A percentile compares a stretch with the other conserved stretches of the same genome.
Evolutionary conservation across 148 eudicot genomes (phyloP).

Genomic region (Limonium bicolor): DNA sequence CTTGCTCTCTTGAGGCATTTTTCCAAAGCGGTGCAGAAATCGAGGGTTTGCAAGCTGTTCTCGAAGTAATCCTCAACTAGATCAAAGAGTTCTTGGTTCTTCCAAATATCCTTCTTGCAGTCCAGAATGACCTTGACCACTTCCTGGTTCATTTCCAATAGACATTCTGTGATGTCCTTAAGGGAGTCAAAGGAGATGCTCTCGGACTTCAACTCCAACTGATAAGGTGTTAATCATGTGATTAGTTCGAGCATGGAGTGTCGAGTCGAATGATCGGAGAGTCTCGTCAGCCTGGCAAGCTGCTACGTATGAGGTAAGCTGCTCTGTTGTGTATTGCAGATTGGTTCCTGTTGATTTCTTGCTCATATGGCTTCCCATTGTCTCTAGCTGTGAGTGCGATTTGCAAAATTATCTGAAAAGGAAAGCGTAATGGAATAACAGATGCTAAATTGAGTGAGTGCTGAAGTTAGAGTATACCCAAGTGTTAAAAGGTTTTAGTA

Average conservation of each 20-base stretch:
- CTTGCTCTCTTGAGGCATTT: slow-evolving; percentile 64
- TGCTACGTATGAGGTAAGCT: slow-evolving; percentile 59
- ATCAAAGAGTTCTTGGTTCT: slow-evolving; percentile 73
- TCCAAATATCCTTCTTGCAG: slow-evolving; percentile 92
- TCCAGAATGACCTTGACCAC: slow-evolving; percentile 82
- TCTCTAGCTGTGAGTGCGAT: too few species aligned
- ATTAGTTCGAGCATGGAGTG: slow-evolving; percentile 49
- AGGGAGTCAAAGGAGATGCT: slow-evolving; percentile 66
- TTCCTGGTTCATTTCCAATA: slow-evolving; percentile 86
- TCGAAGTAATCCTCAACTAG: slow-evolving; percentile 93
- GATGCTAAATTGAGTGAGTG: slow-evolving; percentile 1
- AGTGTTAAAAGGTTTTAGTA: neutral
- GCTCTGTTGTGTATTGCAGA: slow-evolving; percentile 31
- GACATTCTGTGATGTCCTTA: slow-evolving; percentile 76
- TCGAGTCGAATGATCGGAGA: slow-evolving; percentile 50
- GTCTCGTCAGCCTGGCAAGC: slow-evolving; percentile 55
- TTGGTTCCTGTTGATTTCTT: slow-evolving; percentile 43
- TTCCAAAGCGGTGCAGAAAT: slow-evolving; percentile 79
- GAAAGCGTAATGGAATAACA: neutral
- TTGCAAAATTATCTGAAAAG: neutral
- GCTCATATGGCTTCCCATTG: slow-evolving; percentile 71
- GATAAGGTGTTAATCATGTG: slow-evolving; percentile 59
- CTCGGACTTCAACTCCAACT: slow-evolving; percentile 63
- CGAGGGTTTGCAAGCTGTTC: slow-evolving; percentile 68
- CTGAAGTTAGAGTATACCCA: slow-evolving; percentile 1